A percentile compares a stretch with the other conserved stretches of the same genome.
phyloP scores from a whole-genome alignment of 2,329 filamentous ascomycete species.

The Xylariaceae sp. region DNA sequence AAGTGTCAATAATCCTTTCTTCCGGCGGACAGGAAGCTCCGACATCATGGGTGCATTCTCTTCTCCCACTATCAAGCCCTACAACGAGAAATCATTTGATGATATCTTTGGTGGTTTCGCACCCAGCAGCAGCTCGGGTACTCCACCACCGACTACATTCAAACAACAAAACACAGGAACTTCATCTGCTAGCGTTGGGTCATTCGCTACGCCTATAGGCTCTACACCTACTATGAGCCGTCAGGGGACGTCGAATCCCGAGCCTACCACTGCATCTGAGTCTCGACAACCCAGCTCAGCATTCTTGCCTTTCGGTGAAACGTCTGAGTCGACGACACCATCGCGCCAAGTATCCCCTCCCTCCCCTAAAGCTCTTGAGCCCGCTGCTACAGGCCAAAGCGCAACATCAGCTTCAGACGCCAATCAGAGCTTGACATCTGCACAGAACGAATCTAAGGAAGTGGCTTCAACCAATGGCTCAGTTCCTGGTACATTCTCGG shows the following conservation, averaged over 20 bases:
- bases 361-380: conserved; percentile 51
- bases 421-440: conserved; percentile 38
- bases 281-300: conserved; percentile 79
- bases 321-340: conserved; percentile 73
- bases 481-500: conserved; percentile 60
- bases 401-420: conserved; percentile 42
- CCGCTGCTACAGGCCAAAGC: conserved; percentile 45
- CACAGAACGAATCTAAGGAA: conserved; percentile 35
- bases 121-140: conserved; percentile 48
- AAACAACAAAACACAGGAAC: conserved; percentile 64
- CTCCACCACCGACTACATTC: conserved; percentile 60
- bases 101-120: conserved; percentile 80
- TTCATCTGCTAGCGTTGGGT: conserved; percentile 59
- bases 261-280: conserved; percentile 70
- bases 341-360: conserved; percentile 81
- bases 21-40: conserved; percentile 71
- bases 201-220: conserved; percentile 60
- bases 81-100: conserved; percentile 75
- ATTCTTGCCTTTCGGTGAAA: conserved; percentile 72
- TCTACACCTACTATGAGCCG: conserved; percentile 68
- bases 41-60: conserved; percentile 63
- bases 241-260: conserved; percentile 62
- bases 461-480: conserved; percentile 42
- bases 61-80: conserved; percentile 51
- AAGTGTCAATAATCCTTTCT: conserved; percentile 94